A percentile compares a stretch with the other conserved stretches of the same genome.
These are phyloP conservation scores for Diaporthe aspalathi DNA, from an alignment of 2,329 filamentous ascomycete genomes.

Conservation along the genomic window DNA sequence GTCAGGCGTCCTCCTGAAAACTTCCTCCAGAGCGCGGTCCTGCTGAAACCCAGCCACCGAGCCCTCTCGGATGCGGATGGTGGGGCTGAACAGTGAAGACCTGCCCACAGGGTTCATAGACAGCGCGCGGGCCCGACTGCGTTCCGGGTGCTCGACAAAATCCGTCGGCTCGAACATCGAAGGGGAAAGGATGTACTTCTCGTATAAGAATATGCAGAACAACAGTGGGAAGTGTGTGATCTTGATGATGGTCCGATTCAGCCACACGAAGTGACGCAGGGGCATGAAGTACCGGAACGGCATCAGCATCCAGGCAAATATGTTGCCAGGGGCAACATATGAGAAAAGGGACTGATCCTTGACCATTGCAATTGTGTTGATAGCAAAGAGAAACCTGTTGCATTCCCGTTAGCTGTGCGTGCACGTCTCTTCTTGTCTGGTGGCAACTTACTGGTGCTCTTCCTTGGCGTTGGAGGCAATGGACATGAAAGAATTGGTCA, in stretches of 20 bases:
- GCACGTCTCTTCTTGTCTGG: neutral
- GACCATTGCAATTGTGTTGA: conserved; percentile 98
- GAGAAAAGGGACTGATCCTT: conserved; percentile 98
- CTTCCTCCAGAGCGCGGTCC: conserved; percentile 89
- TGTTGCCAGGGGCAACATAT: conserved; percentile 90
- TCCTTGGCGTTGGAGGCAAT: conserved; percentile 94
- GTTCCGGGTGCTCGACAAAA: conserved; percentile 78
- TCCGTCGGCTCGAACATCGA: conserved; percentile 86
- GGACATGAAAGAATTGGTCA: conserved; percentile 96
- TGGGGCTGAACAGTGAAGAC: conserved; percentile 78
- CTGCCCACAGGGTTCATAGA: conserved; percentile 69
- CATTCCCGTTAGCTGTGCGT: neutral
- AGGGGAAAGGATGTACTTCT: conserved; percentile 80
- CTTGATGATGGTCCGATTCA: conserved; percentile 94
- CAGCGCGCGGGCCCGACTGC: conserved; percentile 60
- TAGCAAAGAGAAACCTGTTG: conserved; percentile 83
- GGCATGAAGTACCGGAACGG: conserved; percentile 85
- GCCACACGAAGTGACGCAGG: conserved; percentile 81
- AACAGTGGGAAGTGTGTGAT: conserved; percentile 88
- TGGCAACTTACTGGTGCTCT: conserved; percentile 76
- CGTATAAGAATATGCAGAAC: conserved; percentile 88
- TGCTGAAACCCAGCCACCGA: conserved; percentile 91
- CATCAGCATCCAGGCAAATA: conserved; percentile 89
- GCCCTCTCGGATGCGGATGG: conserved; percentile 79
- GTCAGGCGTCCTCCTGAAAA: conserved; percentile 82